phyloP scores from a whole-genome alignment of 192 early-diverging fungal genomes.

The Funneliformis mosseae region DNA sequence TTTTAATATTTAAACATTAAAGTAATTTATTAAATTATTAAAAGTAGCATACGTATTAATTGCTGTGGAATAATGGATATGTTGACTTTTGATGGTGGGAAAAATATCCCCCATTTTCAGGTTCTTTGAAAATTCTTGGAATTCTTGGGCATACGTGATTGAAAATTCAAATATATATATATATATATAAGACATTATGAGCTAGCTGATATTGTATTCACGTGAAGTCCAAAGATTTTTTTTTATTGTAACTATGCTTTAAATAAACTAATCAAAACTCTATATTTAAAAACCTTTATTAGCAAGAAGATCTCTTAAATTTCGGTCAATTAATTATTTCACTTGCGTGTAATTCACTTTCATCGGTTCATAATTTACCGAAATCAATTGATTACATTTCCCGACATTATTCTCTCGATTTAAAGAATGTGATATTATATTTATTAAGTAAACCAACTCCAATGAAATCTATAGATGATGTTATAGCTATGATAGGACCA shows the following conservation, averaged over 20 bases:
- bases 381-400: slow-evolving; percentile 80
- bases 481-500: slow-evolving; percentile 76
- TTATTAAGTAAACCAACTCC: slow-evolving; percentile 74
- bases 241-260: background rate
- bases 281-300: slow-evolving; percentile 24
- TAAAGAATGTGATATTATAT: slow-evolving; percentile 83
- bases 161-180: no score
- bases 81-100: slow-evolving; percentile 69
- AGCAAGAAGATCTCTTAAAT: slow-evolving; percentile 85
- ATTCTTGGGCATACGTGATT: background rate
- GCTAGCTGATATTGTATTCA: no score
- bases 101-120: slow-evolving; percentile 62
- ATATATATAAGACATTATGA: no score
- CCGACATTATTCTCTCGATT: slow-evolving; percentile 72
- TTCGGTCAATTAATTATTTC: slow-evolving; percentile 81
- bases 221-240: no score
- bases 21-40: slow-evolving; percentile 14
- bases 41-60: slow-evolving; percentile 63
- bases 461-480: slow-evolving; percentile 78
- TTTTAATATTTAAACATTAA: background rate
- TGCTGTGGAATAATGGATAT: slow-evolving; percentile 76
- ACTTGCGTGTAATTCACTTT: slow-evolving; percentile 73
- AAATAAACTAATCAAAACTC: background rate
- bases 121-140: slow-evolving; percentile 34
- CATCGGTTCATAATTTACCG: slow-evolving; percentile 68